phyloP scores from a whole-genome alignment of 176 grass and related monocot genomes.

The Triticum turgidum region DNA sequence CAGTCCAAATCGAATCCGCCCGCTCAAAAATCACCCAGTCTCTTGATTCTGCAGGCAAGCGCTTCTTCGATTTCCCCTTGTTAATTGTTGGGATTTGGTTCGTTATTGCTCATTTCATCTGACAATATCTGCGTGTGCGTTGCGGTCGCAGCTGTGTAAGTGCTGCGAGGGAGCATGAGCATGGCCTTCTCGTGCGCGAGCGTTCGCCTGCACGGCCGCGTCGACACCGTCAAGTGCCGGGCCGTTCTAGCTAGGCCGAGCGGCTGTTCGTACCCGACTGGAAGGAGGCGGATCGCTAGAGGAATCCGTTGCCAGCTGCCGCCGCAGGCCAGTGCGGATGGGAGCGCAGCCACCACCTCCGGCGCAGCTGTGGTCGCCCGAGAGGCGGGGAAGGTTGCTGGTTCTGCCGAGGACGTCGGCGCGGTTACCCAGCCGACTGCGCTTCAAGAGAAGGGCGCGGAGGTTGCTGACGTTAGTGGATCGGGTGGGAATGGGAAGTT shows the following conservation, averaged over 20 bases:
- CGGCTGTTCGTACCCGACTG: neutral
- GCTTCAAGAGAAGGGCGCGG: neutral
- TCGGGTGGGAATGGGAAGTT: constrained; percentile 22
- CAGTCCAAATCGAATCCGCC: neutral
- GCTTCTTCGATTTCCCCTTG: neutral
- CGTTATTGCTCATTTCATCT: constrained; percentile 6
- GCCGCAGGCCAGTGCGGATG: constrained; percentile 19
- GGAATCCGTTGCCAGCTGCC: constrained; percentile 29
- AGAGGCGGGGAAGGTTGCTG: neutral
- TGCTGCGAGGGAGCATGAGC: constrained; percentile 27
- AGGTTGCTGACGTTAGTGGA: constrained; percentile 28
- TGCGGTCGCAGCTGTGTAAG: neutral
- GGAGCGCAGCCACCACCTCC: neutral
- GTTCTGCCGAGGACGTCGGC: neutral
- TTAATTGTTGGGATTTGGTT: neutral
- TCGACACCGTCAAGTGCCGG: constrained; percentile 28
- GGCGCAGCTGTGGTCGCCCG: neutral
- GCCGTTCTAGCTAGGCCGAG: neutral
- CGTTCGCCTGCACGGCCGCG: constrained; percentile 12
- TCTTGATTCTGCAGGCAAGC: neutral
- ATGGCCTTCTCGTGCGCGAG: constrained; percentile 46
- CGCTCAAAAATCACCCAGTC: neutral
- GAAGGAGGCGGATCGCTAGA: constrained; percentile 1
- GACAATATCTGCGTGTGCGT: neutral
- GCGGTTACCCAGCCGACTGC: neutral